Percentiles rank a stretch among this genome's conserved stretches.
Conservation (phyloP, 306 rosid genomes). For the Crataegus laevigata region DNA sequence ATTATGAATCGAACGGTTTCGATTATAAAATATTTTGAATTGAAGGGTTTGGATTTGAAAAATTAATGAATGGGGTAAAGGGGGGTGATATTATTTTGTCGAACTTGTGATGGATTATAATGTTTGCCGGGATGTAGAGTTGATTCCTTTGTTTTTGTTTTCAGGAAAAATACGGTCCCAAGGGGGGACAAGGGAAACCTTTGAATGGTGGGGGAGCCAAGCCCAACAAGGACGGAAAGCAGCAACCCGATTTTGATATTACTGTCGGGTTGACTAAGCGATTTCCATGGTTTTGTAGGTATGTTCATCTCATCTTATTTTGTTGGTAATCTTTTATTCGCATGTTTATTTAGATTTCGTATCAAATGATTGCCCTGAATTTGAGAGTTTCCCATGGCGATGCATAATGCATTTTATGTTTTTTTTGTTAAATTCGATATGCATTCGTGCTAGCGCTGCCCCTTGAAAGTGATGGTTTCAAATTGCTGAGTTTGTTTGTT, state of each 20-base stretch:
- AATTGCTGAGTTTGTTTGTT: neutral
- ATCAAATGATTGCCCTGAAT: no score
- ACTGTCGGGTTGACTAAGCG: slow-evolving; percentile 80
- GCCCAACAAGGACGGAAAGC: slow-evolving; percentile 44
- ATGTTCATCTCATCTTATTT: slow-evolving; percentile 2
- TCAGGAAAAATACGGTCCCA: slow-evolving; percentile 96
- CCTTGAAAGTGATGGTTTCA: neutral
- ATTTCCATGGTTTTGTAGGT: slow-evolving; percentile 97
- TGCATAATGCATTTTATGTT: neutral
- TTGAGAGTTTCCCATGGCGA: neutral
- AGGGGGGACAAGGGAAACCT: slow-evolving; percentile 55
- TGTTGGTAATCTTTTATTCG: neutral
- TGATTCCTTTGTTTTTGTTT: neutral
- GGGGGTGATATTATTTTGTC: neutral
- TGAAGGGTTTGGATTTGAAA: neutral
- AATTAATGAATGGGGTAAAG: neutral
- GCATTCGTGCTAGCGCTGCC: neutral
- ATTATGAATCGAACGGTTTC: neutral
- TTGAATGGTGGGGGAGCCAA: slow-evolving; percentile 42
- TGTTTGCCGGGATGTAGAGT: neutral
- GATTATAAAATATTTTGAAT: neutral
- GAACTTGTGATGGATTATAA: neutral
- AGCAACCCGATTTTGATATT: slow-evolving; percentile 60
- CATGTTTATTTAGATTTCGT: neutral
- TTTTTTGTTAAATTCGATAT: neutral